phyloP scores from a whole-genome alignment of 1,284 basidiomycete species.

The Cryptococcus neoformans region DNA sequence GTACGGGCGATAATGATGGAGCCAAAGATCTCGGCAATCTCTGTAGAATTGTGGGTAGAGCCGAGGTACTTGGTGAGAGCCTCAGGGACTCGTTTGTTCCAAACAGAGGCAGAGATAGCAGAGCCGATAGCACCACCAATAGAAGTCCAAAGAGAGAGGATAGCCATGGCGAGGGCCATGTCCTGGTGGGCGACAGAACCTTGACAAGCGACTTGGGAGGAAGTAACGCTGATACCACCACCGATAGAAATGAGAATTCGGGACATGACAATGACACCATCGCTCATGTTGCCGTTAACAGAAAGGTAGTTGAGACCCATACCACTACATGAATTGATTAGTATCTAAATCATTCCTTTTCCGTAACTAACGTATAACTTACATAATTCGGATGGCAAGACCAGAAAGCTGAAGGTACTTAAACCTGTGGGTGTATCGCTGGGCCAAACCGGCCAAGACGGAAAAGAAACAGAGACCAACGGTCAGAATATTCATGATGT shows the following conservation, averaged over 20 bases:
- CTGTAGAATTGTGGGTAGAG: conserved; percentile 10
- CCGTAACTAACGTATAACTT: background rate
- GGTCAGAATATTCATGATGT: conserved; percentile 37
- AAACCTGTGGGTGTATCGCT: conserved; percentile 50
- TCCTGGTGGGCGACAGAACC: conserved; percentile 45
- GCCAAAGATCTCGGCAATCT: conserved; percentile 25
- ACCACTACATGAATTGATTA: conserved; percentile 11
- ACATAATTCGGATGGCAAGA: conserved; percentile 31
- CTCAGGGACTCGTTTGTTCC: conserved; percentile 33
- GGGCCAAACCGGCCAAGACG: conserved; percentile 42
- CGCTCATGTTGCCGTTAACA: conserved; percentile 34
- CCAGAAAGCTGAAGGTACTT: conserved; percentile 44
- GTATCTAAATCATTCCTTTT: background rate
- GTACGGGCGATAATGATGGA: conserved; percentile 20
- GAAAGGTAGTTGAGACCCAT: conserved; percentile 28
- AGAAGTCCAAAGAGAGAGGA: conserved; percentile 41
- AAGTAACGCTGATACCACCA: conserved; percentile 37
- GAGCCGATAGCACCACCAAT: conserved; percentile 42
- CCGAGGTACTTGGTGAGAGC: conserved; percentile 14
- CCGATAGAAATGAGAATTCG: conserved; percentile 34
- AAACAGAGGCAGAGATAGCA: conserved; percentile 39
- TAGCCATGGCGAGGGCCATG: conserved; percentile 39
- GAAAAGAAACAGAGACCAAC: conserved; percentile 47
- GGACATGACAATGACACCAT: conserved; percentile 20
- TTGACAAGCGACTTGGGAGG: conserved; percentile 38